phyloP scores from a whole-genome alignment of 352 stramenopile species.

The Phytopythium delawarense region DNA sequence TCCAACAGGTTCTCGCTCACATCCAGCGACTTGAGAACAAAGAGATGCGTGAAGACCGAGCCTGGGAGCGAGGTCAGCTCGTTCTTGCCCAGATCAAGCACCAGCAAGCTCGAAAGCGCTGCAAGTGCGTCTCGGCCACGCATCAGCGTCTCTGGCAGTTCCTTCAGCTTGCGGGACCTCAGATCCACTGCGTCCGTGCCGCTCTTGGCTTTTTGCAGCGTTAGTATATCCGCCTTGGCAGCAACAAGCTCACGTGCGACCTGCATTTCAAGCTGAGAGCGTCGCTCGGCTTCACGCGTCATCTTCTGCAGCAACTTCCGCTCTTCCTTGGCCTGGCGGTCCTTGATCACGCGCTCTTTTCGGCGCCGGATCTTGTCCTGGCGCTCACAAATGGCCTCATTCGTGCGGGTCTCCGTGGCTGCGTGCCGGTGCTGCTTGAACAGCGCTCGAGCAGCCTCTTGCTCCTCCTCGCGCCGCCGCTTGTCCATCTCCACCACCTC shows the following conservation, averaged over 20 bases:
- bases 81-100: conserved; percentile 63
- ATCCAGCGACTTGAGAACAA: conserved; percentile 50
- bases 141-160: conserved; percentile 38
- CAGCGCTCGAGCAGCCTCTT: conserved; percentile 37
- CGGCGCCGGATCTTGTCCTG: conserved; percentile 59
- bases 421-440: conserved; percentile 46
- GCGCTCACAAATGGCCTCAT: conserved; percentile 54
- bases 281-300: conserved; percentile 33
- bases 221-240: conserved; percentile 48
- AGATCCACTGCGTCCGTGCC: conserved; percentile 52
- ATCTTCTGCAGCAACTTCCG: conserved; percentile 35
- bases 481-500: conserved; percentile 52
- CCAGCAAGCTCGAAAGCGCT: conserved; percentile 56
- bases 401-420: conserved; percentile 48
- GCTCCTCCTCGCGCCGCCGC: conserved; percentile 28
- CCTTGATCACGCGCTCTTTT: conserved; percentile 56
- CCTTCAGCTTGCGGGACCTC: conserved; percentile 23
- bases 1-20: conserved; percentile 49
- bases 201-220: conserved; percentile 42
- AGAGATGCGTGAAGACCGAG: conserved; percentile 53
- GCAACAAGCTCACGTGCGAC: conserved; percentile 53
- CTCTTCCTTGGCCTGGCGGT: conserved; percentile 57
- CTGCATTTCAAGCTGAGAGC: conserved; percentile 34
- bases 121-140: conserved; percentile 47
- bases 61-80: conserved; percentile 33